phyloP scores from a whole-genome alignment of 2,329 filamentous ascomycete genomes.

The Talaromyces sp. region DNA sequence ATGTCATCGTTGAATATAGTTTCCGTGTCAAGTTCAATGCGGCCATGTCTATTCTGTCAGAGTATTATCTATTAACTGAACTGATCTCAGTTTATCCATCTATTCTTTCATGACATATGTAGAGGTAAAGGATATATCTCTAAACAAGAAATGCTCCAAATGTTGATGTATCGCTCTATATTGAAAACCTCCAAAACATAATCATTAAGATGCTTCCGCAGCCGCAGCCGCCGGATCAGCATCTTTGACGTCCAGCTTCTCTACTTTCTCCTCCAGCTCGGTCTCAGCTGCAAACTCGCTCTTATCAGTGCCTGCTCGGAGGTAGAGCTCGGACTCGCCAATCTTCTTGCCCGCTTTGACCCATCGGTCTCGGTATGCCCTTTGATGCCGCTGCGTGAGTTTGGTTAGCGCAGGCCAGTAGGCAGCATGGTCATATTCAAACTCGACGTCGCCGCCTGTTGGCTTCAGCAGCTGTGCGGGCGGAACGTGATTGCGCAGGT shows the following conservation, averaged over 20 bases:
- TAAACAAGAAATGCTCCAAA: background rate
- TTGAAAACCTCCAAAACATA: background rate
- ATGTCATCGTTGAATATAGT: background rate
- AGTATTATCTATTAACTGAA: background rate
- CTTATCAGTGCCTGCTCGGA: slow-evolving; percentile 61
- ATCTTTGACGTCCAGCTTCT: slow-evolving; percentile 10
- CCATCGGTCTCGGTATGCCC: slow-evolving; percentile 66
- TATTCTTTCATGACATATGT: too few relatives aligned
- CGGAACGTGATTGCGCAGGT: slow-evolving; percentile 76
- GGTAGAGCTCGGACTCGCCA: slow-evolving; percentile 80
- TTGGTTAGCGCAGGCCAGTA: slow-evolving; percentile 87
- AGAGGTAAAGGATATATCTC: background rate
- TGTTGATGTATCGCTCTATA: background rate
- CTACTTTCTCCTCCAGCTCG: slow-evolving; percentile 15
- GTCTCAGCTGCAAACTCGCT: slow-evolving; percentile 8
- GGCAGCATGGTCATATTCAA: slow-evolving; percentile 79
- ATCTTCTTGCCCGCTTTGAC: slow-evolving; percentile 70
- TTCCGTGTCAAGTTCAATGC: background rate
- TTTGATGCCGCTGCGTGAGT: slow-evolving; percentile 61
- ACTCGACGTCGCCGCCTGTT: slow-evolving; percentile 73
- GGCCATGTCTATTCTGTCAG: background rate
- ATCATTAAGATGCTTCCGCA: background rate
- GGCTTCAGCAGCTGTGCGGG: slow-evolving; percentile 74
- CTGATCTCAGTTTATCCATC: background rate
- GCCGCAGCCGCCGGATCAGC: background rate